Evolutionary conservation across 495 filamentous ascomycete species (phyloP), one percentile per base, ranked within the genome.

Genomic region (Penicillium goetzii): DNA sequence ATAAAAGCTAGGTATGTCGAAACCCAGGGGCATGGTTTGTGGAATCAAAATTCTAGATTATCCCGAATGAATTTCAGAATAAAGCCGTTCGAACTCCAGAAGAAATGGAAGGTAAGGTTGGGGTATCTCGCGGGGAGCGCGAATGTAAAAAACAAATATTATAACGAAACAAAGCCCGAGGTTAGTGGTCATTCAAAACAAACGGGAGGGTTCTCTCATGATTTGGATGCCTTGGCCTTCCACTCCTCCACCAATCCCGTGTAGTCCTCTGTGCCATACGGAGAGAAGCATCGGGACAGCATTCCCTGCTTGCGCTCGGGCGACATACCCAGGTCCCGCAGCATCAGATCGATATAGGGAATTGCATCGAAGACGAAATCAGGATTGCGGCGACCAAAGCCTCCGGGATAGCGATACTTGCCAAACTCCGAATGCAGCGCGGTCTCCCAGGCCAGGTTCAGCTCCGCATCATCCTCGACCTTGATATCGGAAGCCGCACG

Each of bases 311-410:
- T 87, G 26, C 85, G 69, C 56, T 65, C 64, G 4, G 53, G 54
- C 7, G 70, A 45, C 30, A 89, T 68, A 14, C 90, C 90, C 54
- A 95, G 60, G 68, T 94, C 91, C 1, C 74, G 68, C 57, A 92
- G 68, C 74, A 93, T 64, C 64, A 91, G 63, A 74, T 94, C 92
- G 4, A 92, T 70, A 68, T 93, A 96, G n/a, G 91, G 88, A 47
- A 93, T 64, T 2, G 81, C 84, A 72, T 95, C 91, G 68, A 92
- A 93, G 53, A 90, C 86, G 60, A 92, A 85, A 67, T 92, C 90
- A 0, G 89, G 88, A 61, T 85, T 86, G 60, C 84, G 81, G 23
- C 73, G 73, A 0, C 89, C 90, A 58, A 84, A 86, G 2, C 89
- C 90, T 3, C 78, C 81, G 0, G 88, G 87, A 65, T 88, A 89